These are phyloP conservation scores for Salinomyces thailandicus DNA, from an alignment of 2,329 filamentous ascomycete species.

Conservation along the genomic window DNA sequence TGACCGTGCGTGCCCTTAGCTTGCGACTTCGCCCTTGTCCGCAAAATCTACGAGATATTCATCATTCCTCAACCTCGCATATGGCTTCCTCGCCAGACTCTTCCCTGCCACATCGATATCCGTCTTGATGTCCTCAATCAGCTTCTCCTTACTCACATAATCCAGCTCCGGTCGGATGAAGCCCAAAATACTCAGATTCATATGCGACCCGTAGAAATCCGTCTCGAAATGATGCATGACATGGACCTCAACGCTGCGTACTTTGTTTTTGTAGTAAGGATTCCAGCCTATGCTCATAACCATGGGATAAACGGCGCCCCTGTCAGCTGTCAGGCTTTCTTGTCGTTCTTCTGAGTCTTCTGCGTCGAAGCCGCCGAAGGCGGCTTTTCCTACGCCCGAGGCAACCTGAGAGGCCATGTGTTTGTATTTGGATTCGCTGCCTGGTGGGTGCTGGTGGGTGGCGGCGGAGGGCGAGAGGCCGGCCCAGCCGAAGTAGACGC, in stretches of 20 bases:
- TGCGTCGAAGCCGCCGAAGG: conserved; percentile 6
- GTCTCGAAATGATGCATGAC: conserved; percentile 64
- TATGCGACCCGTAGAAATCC: conserved; percentile 70
- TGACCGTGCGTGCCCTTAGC: too few species aligned
- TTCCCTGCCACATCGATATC: conserved; percentile 74
- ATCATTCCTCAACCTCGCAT: conserved; percentile 41
- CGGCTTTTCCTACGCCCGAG: conserved; percentile 9
- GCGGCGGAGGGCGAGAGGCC: conserved; percentile 42
- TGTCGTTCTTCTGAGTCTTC: conserved; percentile 4
- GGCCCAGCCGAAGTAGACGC: conserved; percentile 91
- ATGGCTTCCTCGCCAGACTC: conserved; percentile 60
- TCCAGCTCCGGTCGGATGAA: conserved; percentile 85
- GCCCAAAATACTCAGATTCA: conserved; percentile 71
- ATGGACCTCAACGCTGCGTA: conserved; percentile 55
- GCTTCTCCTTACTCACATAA: conserved; percentile 70
- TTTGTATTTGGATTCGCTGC: conserved; percentile 15
- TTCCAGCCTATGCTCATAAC: conserved; percentile 96
- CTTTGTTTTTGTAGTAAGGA: conserved; percentile 89
- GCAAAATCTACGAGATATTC: conserved; percentile 29
- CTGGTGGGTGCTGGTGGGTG: conserved; percentile 14
- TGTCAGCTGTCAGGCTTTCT: conserved; percentile 7
- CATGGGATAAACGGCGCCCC: conserved; percentile 58
- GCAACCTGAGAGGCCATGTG: conserved; percentile 14
- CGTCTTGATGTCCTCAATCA: conserved; percentile 77
- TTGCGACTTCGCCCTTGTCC: conserved; percentile 22